Conservation (phyloP, 805 yeast genomes). For the Scheffersomyces ergatensis region DNA sequence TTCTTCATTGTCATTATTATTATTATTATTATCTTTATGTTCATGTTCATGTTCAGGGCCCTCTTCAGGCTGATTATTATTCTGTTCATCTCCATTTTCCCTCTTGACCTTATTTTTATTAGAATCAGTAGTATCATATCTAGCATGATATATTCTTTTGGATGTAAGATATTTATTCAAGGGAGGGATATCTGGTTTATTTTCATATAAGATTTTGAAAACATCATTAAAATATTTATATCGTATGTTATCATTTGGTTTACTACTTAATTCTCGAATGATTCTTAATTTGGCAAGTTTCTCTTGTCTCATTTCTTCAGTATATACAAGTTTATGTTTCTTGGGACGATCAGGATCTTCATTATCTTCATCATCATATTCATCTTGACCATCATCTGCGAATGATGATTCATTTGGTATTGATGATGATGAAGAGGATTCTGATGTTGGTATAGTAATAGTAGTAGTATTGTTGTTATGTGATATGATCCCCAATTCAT, state of each 20-base stretch:
- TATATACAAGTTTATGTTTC: not conserved
- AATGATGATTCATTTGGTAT: too few relatives aligned
- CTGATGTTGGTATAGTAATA: too few relatives aligned
- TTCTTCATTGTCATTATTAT: conserved; percentile 4
- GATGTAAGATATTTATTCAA: conserved; percentile 44
- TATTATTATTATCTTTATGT: not conserved
- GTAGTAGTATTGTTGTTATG: not conserved
- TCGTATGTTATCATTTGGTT: conserved; percentile 14
- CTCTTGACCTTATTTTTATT: too few relatives aligned
- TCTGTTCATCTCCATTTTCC: not conserved
- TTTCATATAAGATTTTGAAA: conserved; percentile 38
- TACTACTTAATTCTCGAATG: not conserved
- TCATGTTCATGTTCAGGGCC: not conserved
- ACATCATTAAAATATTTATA: conserved; percentile 43
- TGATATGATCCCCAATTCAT: too few relatives aligned
- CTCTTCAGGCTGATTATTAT: not conserved
- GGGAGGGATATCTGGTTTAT: conserved; percentile 43
- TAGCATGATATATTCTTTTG: conserved; percentile 53
- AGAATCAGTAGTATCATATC: conserved; percentile 30
- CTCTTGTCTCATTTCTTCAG: not conserved
- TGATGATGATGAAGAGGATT: not conserved
- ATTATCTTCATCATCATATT: not conserved
- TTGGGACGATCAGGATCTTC: not conserved
- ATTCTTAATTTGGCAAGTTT: not conserved
- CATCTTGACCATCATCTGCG: not conserved